These are phyloP conservation scores for Trichoderma gracile DNA, from an alignment of 2,329 filamentous ascomycete species.

Conservation along the genomic window DNA sequence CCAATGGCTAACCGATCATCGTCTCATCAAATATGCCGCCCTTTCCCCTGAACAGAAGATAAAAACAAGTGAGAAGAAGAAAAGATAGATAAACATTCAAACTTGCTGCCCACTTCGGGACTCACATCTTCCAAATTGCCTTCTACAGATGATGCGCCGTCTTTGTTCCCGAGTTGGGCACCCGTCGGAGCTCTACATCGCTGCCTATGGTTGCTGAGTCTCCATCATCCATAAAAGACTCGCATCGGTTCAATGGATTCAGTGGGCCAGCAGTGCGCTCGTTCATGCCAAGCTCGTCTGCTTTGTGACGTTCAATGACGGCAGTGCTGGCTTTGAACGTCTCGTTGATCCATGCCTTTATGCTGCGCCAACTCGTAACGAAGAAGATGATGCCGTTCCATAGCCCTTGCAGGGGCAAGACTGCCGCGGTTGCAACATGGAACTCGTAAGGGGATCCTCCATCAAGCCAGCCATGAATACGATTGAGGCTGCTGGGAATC, in stretches of 20 bases:
- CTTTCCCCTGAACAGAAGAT: background rate
- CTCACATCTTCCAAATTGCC: background rate
- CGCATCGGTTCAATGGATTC: conserved; percentile 19
- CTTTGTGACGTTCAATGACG: conserved; percentile 4
- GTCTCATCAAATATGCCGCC: background rate
- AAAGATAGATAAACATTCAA: background rate
- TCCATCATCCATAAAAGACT: conserved; percentile 34
- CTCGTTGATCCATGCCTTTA: conserved; percentile 30
- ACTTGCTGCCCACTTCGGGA: background rate
- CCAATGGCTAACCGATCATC: background rate
- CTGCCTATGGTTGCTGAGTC: conserved; percentile 37
- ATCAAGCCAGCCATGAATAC: conserved; percentile 66
- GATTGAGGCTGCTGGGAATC: conserved; percentile 70
- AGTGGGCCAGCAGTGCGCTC: conserved; percentile 15
- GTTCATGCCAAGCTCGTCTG: conserved; percentile 17
- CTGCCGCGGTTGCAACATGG: conserved; percentile 68
- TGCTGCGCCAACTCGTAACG: conserved; percentile 55
- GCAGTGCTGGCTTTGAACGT: background rate
- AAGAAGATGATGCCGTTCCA: conserved; percentile 82
- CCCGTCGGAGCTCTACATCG: conserved; percentile 39
- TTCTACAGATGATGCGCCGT: conserved; percentile 16
- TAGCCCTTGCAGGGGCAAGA: conserved; percentile 75
- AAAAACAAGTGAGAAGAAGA: background rate
- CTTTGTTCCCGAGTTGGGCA: conserved; percentile 34
- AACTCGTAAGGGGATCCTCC: conserved; percentile 60